Base-by-base conservation (phyloP, 441 rosid species). In the Adansonia gregorii region DNA sequence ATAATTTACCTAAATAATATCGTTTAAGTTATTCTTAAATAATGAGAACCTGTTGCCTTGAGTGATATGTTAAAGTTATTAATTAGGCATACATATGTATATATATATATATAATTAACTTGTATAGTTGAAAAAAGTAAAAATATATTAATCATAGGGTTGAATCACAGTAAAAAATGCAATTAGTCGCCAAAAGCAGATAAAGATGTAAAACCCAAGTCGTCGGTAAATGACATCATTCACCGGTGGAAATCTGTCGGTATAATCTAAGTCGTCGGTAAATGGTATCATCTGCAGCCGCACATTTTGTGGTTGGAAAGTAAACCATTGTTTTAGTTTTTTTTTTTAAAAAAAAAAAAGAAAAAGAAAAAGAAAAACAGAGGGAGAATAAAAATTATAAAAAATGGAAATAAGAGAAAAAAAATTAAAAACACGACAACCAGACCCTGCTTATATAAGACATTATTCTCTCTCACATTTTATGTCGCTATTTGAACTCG, bases 361-460 rank as follows among this genome's bases (percentile, higher is more conserved):
- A 9, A 59, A 39, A 3, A 9, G 3, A 20, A 20, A 20, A 8
- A 31, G 6, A 11, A 7, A 7, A 60, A 6, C 58, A 2, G 72
- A 8, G 20, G 20, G 6, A 59, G 35, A 17, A 31, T 39, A 39
- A 31, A 31, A 1, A 3, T 31, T 31, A 31, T 31, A 31, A 1
- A 31, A 31, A 31, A 31, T 31, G 35, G 35, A 31, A 31, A 31
- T 31, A 31, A 31, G 35, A 31, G 35, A 31, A 31, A 31, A 31
- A 31, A 31, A 31, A 31, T 15, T 54, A 39, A 54, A 72, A 2
- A 60, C 6, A 7, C 43, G 8, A 78, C 15, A 31, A 20, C 14
- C 54, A 67, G 7, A 61, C 8, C 31, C 77, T 55, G 78, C 66
- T 75, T 88, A 89, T 88, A 86, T 81, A 86, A 80, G 77, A 48